phyloP scores from a whole-genome alignment of 2,329 filamentous ascomycete species.

The Fusarium palustre region DNA sequence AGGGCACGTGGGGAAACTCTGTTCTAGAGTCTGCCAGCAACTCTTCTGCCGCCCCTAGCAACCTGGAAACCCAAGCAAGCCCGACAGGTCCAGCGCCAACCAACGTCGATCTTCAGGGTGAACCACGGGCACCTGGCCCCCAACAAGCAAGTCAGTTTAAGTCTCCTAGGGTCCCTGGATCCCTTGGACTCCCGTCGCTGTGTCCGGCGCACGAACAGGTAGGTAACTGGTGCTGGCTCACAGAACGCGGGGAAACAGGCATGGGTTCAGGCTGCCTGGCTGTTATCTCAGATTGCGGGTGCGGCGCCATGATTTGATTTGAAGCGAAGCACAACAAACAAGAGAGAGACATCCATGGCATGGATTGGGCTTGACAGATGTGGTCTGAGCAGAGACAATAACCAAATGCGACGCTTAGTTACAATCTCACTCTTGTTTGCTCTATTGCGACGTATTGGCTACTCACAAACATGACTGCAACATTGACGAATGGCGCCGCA shows the following conservation, averaged over 20 bases:
- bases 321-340: conserved; percentile 31
- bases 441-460: conserved; percentile 23
- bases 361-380: conserved; percentile 7
- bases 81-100: conserved; percentile 33
- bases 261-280: conserved; percentile 32
- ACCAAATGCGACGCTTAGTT: conserved; percentile 5
- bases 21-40: conserved; percentile 29
- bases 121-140: conserved; percentile 27
- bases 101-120: conserved; percentile 37
- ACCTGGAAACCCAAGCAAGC: conserved; percentile 37
- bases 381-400: conserved; percentile 24
- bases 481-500: conserved; percentile 35
- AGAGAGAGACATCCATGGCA: conserved; percentile 27
- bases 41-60: conserved; percentile 42
- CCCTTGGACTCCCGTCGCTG: conserved; percentile 9
- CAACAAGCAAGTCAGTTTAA: conserved; percentile 13
- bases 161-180: conserved; percentile 24
- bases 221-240: conserved; percentile 21
- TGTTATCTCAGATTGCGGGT: conserved; percentile 1
- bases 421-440: conserved; percentile 14
- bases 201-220: conserved; percentile 33
- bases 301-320: conserved; percentile 30
- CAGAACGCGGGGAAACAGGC: conserved; percentile 40
- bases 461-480: conserved; percentile 17
- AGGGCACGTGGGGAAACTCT: conserved; percentile 33